phyloP scores from a whole-genome alignment of 148 eudicot genomes.

The Rhododendron ovatum region DNA sequence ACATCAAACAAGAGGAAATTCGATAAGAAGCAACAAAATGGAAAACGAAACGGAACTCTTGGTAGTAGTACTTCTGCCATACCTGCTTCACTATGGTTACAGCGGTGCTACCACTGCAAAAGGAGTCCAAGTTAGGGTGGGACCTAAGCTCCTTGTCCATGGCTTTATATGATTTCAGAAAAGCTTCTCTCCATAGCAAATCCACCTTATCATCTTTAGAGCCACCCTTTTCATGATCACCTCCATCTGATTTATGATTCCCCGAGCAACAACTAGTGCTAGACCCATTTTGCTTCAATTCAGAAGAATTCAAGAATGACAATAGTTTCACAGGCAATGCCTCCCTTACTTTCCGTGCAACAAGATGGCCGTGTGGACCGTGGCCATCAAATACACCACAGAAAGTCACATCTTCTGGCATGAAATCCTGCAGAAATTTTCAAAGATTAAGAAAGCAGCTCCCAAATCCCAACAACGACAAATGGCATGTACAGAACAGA shows the following conservation, averaged over 20 bases:
- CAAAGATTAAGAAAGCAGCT: conserved; percentile 4
- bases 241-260: conserved; percentile 35
- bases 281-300: conserved; percentile 52
- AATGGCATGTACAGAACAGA: background rate
- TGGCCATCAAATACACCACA: conserved; percentile 98
- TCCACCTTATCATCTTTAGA: conserved; percentile 40
- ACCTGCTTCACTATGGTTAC: conserved; percentile 89
- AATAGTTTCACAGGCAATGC: conserved; percentile 65
- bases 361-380: conserved; percentile 97
- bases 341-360: conserved; percentile 96
- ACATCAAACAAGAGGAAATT: background rate
- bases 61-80: conserved; percentile 8
- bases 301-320: conserved; percentile 53
- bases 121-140: conserved; percentile 89
- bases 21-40: conserved; percentile 3
- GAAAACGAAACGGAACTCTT: background rate
- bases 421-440: conserved; percentile 35
- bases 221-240: conserved; percentile 48
- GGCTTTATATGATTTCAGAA: conserved; percentile 81
- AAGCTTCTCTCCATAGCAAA: conserved; percentile 76
- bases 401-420: conserved; percentile 75
- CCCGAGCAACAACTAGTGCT: conserved; percentile 47
- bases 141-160: conserved; percentile 96
- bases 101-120: conserved; percentile 99
- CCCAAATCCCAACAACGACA: background rate